A percentile compares a stretch with the other conserved stretches of the same genome.
Evolutionary conservation across 495 filamentous ascomycete genomes (phyloP).

Genomic region (Penicillium desertorum): DNA sequence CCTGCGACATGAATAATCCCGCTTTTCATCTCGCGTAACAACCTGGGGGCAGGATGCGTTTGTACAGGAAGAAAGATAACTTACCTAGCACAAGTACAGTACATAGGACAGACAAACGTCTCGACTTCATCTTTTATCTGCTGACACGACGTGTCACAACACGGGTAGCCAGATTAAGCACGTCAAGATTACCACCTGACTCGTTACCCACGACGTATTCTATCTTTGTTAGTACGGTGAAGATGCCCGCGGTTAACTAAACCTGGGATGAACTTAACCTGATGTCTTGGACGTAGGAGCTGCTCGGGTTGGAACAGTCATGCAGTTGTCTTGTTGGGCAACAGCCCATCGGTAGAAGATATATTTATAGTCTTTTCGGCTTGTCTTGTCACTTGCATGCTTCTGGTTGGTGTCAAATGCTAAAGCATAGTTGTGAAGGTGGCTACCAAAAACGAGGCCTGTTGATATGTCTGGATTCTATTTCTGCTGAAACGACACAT

Average conservation of each 20-base stretch:
- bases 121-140: neutral
- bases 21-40: neutral
- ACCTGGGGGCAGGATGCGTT: neutral
- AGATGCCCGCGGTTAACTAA: neutral
- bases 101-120: neutral
- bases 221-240: constrained; percentile 4
- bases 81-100: neutral
- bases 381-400: constrained; percentile 1
- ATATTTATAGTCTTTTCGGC: neutral
- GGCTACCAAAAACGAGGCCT: neutral
- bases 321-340: neutral
- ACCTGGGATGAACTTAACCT: neutral
- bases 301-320: neutral
- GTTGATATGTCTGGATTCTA: neutral
- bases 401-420: neutral
- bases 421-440: neutral
- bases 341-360: neutral
- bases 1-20: neutral
- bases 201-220: constrained; percentile 1
- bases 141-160: neutral
- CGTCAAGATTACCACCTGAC: neutral
- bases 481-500: neutral
- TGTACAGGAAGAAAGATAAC: neutral
- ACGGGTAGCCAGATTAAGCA: constrained; percentile 1
- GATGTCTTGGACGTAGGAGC: neutral